Conservation (phyloP, 768 basidiomycete species). For the Mrakia hoshinonis region DNA sequence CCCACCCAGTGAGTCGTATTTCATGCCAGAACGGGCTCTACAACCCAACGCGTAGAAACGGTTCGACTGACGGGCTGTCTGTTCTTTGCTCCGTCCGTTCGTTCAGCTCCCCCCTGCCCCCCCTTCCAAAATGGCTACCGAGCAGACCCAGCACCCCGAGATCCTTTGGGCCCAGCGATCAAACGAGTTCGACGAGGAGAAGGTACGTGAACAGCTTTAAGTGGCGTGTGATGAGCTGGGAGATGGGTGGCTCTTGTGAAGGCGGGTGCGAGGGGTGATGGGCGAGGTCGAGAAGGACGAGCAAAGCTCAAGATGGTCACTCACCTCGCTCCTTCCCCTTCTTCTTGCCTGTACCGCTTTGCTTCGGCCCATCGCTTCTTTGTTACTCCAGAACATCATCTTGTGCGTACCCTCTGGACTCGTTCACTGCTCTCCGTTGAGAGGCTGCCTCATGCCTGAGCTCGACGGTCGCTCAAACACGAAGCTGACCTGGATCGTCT, state of each 20-base stretch:
- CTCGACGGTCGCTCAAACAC: too few relatives aligned
- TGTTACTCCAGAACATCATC: slow-evolving; percentile 64
- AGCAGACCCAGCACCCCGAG: slow-evolving; percentile 47
- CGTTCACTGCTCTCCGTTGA: background rate
- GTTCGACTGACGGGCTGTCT: background rate
- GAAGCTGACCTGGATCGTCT: background rate
- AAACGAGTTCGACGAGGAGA: slow-evolving; percentile 54
- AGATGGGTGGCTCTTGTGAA: background rate
- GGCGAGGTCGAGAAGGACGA: background rate
- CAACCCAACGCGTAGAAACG: too few relatives aligned
- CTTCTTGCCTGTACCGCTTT: too few relatives aligned
- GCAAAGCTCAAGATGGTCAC: background rate
- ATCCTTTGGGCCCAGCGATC: slow-evolving; percentile 92
- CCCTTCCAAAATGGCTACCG: slow-evolving; percentile 10
- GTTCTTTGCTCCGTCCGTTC: background rate
- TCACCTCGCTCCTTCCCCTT: background rate
- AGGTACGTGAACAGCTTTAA: slow-evolving; percentile 52
- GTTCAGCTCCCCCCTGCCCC: background rate
- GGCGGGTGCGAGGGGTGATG: background rate
- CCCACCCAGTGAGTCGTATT: too few relatives aligned
- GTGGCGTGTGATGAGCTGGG: too few relatives aligned
- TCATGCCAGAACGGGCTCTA: too few relatives aligned
- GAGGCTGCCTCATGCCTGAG: too few relatives aligned
- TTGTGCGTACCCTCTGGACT: slow-evolving; percentile 39
- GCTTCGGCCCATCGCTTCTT: background rate